Evolutionary conservation across 2,329 filamentous ascomycete species (phyloP).

Genomic region (Lojkania enalia): DNA sequence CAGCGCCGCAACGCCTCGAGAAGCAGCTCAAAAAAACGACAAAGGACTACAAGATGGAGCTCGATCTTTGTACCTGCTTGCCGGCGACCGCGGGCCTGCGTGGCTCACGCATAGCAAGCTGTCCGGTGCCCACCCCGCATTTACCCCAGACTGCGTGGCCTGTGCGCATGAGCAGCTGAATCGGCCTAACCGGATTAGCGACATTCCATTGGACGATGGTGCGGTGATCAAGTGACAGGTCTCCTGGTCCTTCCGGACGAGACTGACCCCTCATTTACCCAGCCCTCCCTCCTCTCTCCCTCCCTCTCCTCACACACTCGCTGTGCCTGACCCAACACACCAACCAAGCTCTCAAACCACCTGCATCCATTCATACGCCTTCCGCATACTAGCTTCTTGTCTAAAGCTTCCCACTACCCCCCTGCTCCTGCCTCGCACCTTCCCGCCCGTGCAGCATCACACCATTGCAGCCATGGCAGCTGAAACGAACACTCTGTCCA

Average conservation of each 20-base stretch:
- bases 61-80: no score
- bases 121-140: no score
- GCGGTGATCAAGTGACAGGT: constrained; percentile 42
- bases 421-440: constrained; percentile 1
- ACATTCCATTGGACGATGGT: constrained; percentile 29
- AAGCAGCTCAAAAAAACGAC: no score
- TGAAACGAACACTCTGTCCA: constrained; percentile 65
- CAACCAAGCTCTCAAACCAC: not conserved
- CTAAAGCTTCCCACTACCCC: constrained; percentile 4
- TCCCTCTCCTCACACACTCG: constrained; percentile 22
- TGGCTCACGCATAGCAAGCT: no score
- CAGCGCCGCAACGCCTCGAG: no score
- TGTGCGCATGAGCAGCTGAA: constrained; percentile 17
- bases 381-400: constrained; percentile 3
- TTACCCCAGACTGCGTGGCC: constrained; percentile 22
- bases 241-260: constrained; percentile 26
- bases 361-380: not conserved
- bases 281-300: constrained; percentile 27
- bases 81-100: no score
- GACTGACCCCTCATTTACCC: constrained; percentile 41
- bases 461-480: constrained; percentile 54
- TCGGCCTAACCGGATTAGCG: constrained; percentile 17
- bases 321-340: constrained; percentile 24
- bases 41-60: no score
- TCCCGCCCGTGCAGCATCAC: constrained; percentile 7